Evolutionary conservation across 306 rosid genomes (phyloP).

Genomic region (Argentina anserina): DNA sequence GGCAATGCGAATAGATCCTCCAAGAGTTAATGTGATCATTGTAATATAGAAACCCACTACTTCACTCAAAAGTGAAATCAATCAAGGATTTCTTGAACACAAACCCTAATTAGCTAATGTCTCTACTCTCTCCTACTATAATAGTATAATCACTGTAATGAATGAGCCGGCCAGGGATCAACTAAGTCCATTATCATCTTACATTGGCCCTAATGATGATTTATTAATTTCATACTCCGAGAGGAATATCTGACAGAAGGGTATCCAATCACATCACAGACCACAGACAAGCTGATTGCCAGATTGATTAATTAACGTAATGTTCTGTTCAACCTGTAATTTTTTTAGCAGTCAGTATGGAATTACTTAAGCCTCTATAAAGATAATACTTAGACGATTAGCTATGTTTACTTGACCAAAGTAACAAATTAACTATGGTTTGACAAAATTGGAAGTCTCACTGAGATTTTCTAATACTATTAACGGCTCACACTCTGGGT

Average conservation of each 20-base stretch:
- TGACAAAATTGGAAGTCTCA: conserved; percentile 4
- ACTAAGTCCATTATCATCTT: not conserved
- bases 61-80: conserved; percentile 24
- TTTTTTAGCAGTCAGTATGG: not conserved
- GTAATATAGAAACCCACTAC: conserved; percentile 31
- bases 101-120: conserved; percentile 16
- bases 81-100: conserved; percentile 23
- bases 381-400: not conserved
- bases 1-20: conserved; percentile 42
- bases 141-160: too few relatives aligned
- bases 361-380: not conserved
- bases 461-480: conserved; percentile 11
- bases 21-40: conserved; percentile 33
- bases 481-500: not conserved
- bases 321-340: conserved; percentile 1
- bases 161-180: not conserved
- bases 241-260: conserved; percentile 25
- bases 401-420: not conserved
- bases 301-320: conserved; percentile 21
- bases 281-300: conserved; percentile 32
- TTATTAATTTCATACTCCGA: conserved; percentile 8
- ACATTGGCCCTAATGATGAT: conserved; percentile 6
- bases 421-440: not conserved
- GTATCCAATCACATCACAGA: conserved; percentile 32
- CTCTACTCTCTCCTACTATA: too few relatives aligned